Evolutionary conservation across 108 stramenopile genomes (phyloP), one percentile per base, ranked within the genome.

Genomic region (Parietichytrium sp.): DNA sequence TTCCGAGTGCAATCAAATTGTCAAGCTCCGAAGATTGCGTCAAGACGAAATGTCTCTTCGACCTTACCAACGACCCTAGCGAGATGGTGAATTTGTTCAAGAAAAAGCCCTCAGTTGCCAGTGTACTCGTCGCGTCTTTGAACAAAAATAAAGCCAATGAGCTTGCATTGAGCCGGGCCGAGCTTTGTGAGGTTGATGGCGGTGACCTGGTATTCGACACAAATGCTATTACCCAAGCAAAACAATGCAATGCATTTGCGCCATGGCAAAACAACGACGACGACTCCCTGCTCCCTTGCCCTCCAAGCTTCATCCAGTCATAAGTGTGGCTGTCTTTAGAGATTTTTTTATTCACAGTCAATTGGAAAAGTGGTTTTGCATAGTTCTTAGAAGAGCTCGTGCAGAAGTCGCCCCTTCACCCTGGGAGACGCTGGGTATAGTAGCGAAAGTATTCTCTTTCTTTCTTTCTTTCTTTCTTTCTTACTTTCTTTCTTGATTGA

Each of bases 31-130:
- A 16, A 25, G n/a, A 23, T 12, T 72, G 61, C 3, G 61, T 45
- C 23, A 38, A 20, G 38, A 45, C 15, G 15, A 33, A 33, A 23
- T 72, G 61, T 25, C 1, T 72, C 3, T 72, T 72, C 61, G 45
- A 72, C 20, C 61, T 72, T 0, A 72, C 61, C 20, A 42, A n/a
- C 10, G 61, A 72, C 20, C 61, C 61, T 6, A 72, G 61, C 61
- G 61, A 72, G 42, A 72, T 20, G n/a, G 42, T 45, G 20, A 27
- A 72, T 2, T 25, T 72, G 29, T 16, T n/a, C 61, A 42, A 20
- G 12, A 25, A 72, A 10, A 42, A 33, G 16, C 38, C 10, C 6
- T 42, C 45, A 12, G 38, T 72, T 7, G 29, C 61, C n/a, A n/a
- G n/a, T n/a, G 10, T 8, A 12, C 36, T 72, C 38, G 61, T 45